Evolutionary conservation across 495 filamentous ascomycete genomes (phyloP).

Genomic region (Saxophila tyrrhenica): DNA sequence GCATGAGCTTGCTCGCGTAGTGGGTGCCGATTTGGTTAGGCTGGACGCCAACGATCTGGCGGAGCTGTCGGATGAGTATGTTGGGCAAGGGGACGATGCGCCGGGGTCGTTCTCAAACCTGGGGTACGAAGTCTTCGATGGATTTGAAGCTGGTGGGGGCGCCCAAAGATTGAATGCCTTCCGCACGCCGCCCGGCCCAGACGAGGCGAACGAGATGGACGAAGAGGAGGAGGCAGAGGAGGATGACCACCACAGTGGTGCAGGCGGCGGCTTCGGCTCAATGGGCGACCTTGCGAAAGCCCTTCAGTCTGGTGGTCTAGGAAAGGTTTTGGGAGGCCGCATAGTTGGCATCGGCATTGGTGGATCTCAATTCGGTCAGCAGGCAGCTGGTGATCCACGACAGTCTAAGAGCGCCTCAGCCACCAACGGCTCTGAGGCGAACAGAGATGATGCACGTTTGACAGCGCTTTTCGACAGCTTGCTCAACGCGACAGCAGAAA

Average conservation of each 20-base stretch:
- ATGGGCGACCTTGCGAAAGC: constrained; percentile 7
- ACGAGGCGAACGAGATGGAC: constrained; percentile 16
- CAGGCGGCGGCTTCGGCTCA: not conserved
- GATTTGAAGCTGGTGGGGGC: constrained; percentile 28
- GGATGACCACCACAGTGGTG: constrained; percentile 14
- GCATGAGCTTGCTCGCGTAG: constrained; percentile 43
- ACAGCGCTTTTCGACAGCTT: constrained; percentile 11
- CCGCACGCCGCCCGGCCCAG: not conserved
- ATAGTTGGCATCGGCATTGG: constrained; percentile 7
- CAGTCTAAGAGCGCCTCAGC: not conserved
- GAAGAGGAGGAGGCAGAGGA: constrained; percentile 21
- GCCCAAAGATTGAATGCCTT: constrained; percentile 29
- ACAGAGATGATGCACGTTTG: constrained; percentile 6
- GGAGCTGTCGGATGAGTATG: constrained; percentile 59
- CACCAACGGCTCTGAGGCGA: not conserved
- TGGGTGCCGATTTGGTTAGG: constrained; percentile 64
- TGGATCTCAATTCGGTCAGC: not conserved
- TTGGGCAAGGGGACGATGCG: constrained; percentile 9
- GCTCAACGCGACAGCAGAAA: constrained; percentile 10
- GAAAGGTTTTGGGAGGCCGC: constrained; percentile 1
- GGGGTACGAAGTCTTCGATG: constrained; percentile 43
- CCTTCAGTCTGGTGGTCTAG: constrained; percentile 1
- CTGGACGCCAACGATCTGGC: constrained; percentile 73
- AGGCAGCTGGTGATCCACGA: too few relatives aligned
- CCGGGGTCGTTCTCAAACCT: constrained; percentile 12